Conservation (phyloP, 2,329 filamentous ascomycete species). For the Diaporthe citriasiana region DNA sequence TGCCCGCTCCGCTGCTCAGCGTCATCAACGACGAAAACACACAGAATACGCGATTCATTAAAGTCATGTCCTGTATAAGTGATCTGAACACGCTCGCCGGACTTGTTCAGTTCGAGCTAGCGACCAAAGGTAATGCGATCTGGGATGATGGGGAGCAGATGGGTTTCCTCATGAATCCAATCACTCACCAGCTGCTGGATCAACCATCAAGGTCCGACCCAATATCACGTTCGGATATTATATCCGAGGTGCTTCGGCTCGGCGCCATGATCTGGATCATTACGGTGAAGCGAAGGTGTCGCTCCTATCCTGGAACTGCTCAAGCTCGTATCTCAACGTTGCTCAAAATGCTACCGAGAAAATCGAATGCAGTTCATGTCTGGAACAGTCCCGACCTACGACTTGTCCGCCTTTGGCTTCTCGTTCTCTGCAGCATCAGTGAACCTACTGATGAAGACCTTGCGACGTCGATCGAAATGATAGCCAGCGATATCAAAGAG, state of each 20-base stretch:
- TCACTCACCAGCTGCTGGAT: conserved; percentile 5
- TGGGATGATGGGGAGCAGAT: conserved; percentile 12
- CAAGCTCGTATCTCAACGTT: neutral
- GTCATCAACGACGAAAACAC: neutral
- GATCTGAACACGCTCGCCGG: neutral
- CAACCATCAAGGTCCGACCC: neutral
- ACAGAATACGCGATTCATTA: neutral
- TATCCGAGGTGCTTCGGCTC: conserved; percentile 11
- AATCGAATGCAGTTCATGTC: neutral
- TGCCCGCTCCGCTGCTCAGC: neutral
- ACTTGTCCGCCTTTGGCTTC: conserved; percentile 9
- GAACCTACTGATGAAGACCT: neutral
- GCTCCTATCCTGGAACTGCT: conserved; percentile 8
- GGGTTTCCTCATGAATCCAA: neutral
- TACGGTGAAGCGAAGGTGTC: conserved; percentile 6
- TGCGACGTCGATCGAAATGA: neutral
- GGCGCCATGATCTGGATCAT: conserved; percentile 14
- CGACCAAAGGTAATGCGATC: neutral
- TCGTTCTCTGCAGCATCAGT: conserved; percentile 10
- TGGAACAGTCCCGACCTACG: conserved; percentile 2
- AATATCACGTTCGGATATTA: neutral
- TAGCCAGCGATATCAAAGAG: neutral
- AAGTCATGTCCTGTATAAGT: neutral
- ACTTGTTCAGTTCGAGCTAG: neutral
- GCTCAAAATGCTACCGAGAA: neutral